Conservation (phyloP, 129 eudicot genomes). For the Centella asiatica region DNA sequence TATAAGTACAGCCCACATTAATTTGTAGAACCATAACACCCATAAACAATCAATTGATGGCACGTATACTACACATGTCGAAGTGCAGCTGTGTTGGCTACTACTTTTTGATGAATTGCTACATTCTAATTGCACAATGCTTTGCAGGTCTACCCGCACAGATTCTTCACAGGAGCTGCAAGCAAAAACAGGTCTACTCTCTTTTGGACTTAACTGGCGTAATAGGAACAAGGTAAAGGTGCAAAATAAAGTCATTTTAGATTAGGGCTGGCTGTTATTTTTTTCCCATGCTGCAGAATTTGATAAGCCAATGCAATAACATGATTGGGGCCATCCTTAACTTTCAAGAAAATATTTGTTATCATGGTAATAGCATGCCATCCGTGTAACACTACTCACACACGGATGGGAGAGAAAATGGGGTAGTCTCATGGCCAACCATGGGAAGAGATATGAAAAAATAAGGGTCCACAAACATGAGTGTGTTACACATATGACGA, state of each 20-base stretch:
- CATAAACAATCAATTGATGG: too few relatives aligned
- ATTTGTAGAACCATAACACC: too few relatives aligned
- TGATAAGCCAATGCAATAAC: neutral
- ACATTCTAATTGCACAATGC: conserved; percentile 3
- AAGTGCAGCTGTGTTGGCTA: conserved; percentile 3
- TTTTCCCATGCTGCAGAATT: neutral
- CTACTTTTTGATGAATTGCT: neutral
- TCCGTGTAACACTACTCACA: too few relatives aligned
- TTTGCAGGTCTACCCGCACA: conserved; percentile 27
- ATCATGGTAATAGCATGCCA: too few relatives aligned
- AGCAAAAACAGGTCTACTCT: conserved; percentile 53
- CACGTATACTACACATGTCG: too few relatives aligned
- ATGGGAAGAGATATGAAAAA: too few relatives aligned
- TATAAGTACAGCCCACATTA: too few relatives aligned
- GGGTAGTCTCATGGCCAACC: too few relatives aligned
- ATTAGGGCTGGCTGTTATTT: neutral
- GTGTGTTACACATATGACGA: too few relatives aligned
- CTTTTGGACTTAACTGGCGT: conserved; percentile 93
- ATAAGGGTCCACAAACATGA: too few relatives aligned
- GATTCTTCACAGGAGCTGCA: conserved; percentile 34
- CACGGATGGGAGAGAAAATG: too few relatives aligned
- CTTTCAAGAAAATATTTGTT: too few relatives aligned
- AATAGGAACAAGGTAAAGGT: conserved; percentile 63
- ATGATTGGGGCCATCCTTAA: neutral
- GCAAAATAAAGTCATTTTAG: neutral